Evolutionary conservation across 352 stramenopile genomes (phyloP), one percentile per base, ranked within the genome.

Genomic region (Phytopythium montanum): DNA sequence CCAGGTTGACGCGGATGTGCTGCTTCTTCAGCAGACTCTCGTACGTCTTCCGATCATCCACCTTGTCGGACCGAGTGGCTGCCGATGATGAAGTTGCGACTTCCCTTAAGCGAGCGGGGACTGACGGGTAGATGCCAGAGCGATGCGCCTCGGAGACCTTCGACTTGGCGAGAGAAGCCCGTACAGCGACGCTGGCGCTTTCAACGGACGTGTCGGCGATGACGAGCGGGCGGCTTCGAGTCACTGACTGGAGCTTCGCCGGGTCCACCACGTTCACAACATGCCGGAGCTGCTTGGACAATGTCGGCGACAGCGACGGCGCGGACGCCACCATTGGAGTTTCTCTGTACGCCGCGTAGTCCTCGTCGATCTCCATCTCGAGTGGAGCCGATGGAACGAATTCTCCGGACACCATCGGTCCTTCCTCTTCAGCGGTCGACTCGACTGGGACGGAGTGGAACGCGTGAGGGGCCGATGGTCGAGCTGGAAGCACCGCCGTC

Each of bases 1-100:
- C 85, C 25, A 94, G 56, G 61, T 92, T 91, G 39, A 94, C 86
- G 33, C 70, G 80, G 33, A 92, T 70, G 34, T 71, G 65, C 39
- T 85, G 74, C 53, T 79, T 78, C 59, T 74, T 72, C n/a, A 68
- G 59, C 26, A 73, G 63, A 42, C 68, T 66, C 61, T 69, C 62
- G 39, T 69, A 79, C 54, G 38, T 45, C 23, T 56, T 56, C 50
- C 50, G 64, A 52, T 50, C 45, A 54, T 62, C 34, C 31, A 12
- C 50, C 46, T 13, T 59, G 42, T n/a, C 53, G 7, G 28, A 64
- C 45, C n/a, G 63, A 55, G 23, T 42, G 50, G 51, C 49, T 12
- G 28, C 33, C 59, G 41, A 33, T 39, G 52, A 33, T 39, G 52
- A 33, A n/a, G 14, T n/a, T 58, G 28, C 41, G 36, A 36, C 18